Evolutionary conservation across 495 filamentous ascomycete genomes (phyloP), one percentile per base, ranked within the genome.

Genomic region (Immersiella caudata): DNA sequence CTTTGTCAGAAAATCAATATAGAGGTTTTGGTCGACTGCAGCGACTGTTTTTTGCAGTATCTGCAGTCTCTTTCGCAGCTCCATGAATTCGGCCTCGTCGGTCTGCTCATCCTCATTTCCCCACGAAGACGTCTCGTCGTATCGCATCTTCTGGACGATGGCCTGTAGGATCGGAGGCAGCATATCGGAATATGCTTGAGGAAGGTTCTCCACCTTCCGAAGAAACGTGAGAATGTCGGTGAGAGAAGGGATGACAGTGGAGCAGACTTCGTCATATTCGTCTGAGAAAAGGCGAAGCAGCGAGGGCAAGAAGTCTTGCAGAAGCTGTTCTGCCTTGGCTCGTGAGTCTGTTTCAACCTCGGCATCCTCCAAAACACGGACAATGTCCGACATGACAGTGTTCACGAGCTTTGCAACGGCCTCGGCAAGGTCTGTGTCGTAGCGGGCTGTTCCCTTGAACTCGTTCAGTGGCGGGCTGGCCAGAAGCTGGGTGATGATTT

Each of bases 51-150:
- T 95, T 77, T 99, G 95, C 25, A 98, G 81, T 25, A 92, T 87
- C 72, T 94, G 92, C 56, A 99, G 81, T 66, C 89, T 83, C 74
- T 96, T 97, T 60, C 96, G 86, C 50, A 98, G 86, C 61, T 97
- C 94, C 70, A 96, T 91, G 73, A 98, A 98, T 74, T 99, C 95
- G n/a, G 95, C 96, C 75, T 98, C 96, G 75, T 99, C 95, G 1
- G 93, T 96, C 76, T 93, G 89, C 64, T 95, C 92, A 67, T 96
- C 94, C 73, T 97, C 95, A 54, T 92, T 89, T 24, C 93, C 94
- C 96, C 95, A 99, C 26, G 86, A 90, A 0, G 92, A 89, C 12
- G 95, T 96, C 73, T 97, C 93, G 71, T 98, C 96, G 73, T 95
- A 97, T 70, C 94, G 89, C 91, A 97, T 97, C 83, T 98, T 99